phyloP scores from a whole-genome alignment of 2,329 filamentous ascomycete genomes.

The Ophiostoma pallidulum region DNA sequence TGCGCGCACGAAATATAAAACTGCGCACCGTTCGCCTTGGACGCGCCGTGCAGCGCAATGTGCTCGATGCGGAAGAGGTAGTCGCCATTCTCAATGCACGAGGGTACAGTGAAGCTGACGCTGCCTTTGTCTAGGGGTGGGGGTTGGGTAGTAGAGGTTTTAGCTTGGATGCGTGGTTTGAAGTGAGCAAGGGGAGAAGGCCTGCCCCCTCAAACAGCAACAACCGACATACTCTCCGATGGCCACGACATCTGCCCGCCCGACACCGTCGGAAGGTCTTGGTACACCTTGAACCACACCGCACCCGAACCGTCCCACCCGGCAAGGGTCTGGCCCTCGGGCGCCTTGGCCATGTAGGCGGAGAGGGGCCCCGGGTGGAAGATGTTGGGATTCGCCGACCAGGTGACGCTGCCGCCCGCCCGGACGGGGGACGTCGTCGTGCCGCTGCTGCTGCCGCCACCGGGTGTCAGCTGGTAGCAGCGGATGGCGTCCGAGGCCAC shows the following conservation, averaged over 20 bases:
- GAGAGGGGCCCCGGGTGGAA: conserved; percentile 29
- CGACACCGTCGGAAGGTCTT: conserved; percentile 18
- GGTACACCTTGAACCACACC: conserved; percentile 30
- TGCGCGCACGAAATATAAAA: conserved; percentile 16
- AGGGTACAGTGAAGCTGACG: conserved; percentile 11
- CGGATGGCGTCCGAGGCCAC: conserved; percentile 20
- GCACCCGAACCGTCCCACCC: conserved; percentile 24
- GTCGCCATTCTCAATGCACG: conserved; percentile 12
- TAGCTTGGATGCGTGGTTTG: too few species aligned
- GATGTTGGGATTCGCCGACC: conserved; percentile 28
- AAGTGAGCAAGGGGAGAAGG: too few species aligned
- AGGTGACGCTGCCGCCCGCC: conserved; percentile 30
- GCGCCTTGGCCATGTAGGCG: conserved; percentile 29
- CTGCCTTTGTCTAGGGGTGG: conserved; percentile 8
- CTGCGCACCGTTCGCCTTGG: conserved; percentile 9
- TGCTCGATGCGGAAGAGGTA: conserved; percentile 15
- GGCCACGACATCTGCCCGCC: conserved; percentile 11
- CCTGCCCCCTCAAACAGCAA: too few species aligned
- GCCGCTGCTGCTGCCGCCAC: conserved; percentile 18
- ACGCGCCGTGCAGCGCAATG: conserved; percentile 11
- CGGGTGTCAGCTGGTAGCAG: conserved; percentile 20
- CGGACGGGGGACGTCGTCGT: conserved; percentile 24
- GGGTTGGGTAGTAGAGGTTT: too few species aligned
- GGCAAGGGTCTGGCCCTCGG: conserved; percentile 23
- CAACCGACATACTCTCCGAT: conserved; percentile 7